Evolutionary conservation across 441 rosid species (phyloP), one percentile per base, ranked within the genome.

Genomic region (Aleurites moluccanus): DNA sequence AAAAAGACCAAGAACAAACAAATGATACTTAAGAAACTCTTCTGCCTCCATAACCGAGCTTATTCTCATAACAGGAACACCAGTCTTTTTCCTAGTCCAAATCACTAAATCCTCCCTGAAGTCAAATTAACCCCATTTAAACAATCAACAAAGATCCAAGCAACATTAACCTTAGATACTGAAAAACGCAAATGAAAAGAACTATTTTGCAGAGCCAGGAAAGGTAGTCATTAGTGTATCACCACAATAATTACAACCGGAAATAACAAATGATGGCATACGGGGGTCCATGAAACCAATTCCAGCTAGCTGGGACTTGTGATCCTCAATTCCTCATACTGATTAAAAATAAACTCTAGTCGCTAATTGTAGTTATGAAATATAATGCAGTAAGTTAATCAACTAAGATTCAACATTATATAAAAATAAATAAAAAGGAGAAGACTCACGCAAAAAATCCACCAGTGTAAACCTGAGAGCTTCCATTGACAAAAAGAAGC

Each of bases 71-170:
- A 89, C 86, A 27, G 96, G 89, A 9, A 67, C 85, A 33, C 96
- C 94, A 15, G 94, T 89, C 87, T 88, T 92, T 79, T 94, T 94
- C 84, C 91, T 90, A 59, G 86, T 86, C 97, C 97, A 94, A 33
- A 88, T 87, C 76, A 92, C 89, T 35, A 94, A 87, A 23, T 88
- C 97, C 73, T 88, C 89, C 84, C 97, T 94, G 82, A 75, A 78
- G 30, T 20, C 64, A 75, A 53, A 83, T 61, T 47, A 81, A 73
- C 33, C 25, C 78, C 60, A 20, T 20, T 30, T 13, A 78, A n/a
- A 49, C 53, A 64, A 61, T 52, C 60, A 65, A 56, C 21, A 66
- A 64, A 67, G 18, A 45, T 20, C 15, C 28, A 25, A 60, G 20
- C 28, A 25, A n/a, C 68, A 67, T 55, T 27, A 64, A 44, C 45